These are phyloP conservation scores for Vitis hybrid DNA, from an alignment of 177 flowering plant species.

Conservation along the genomic window DNA sequence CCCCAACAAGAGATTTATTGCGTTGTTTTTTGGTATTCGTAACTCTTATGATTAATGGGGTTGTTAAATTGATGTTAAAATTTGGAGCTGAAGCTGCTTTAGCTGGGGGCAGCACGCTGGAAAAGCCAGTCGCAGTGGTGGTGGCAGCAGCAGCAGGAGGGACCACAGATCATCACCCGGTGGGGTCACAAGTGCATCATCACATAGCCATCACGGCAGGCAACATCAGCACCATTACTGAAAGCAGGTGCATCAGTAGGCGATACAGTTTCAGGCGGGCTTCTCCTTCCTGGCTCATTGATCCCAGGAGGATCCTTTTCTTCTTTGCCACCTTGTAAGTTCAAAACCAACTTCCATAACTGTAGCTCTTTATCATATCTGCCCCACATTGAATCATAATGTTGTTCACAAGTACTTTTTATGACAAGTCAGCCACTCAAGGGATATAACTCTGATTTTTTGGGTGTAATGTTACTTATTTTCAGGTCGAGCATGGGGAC, in stretches of 20 bases:
- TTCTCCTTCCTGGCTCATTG: slow-evolving; percentile 31
- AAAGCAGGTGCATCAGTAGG: slow-evolving; percentile 22
- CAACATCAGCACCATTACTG: slow-evolving; percentile 21
- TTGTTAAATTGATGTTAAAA: background rate
- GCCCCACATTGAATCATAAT: too few species aligned
- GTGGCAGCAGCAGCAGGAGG: slow-evolving; percentile 27
- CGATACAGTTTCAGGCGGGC: slow-evolving; percentile 38
- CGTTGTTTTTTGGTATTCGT: too few species aligned
- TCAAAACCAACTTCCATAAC: too few species aligned
- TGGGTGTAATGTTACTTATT: background rate
- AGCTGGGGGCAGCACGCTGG: slow-evolving; percentile 32
- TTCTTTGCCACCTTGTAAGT: slow-evolving; percentile 61
- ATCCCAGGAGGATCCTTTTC: slow-evolving; percentile 45
- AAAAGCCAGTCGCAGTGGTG: slow-evolving; percentile 20
- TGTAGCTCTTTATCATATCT: too few species aligned
- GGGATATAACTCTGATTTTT: background rate
- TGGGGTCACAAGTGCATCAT: slow-evolving; percentile 35
- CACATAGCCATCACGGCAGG: slow-evolving; percentile 49
- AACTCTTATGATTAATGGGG: too few species aligned
- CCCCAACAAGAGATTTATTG: too few species aligned
- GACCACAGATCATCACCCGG: slow-evolving; percentile 27
- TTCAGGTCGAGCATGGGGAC: slow-evolving; percentile 88
- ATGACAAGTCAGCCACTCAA: too few species aligned
- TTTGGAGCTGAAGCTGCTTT: slow-evolving; percentile 16
- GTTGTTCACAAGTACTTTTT: too few species aligned